Base-by-base conservation (phyloP, 2,329 filamentous ascomycete species). In the Waltergamsia citrina region DNA sequence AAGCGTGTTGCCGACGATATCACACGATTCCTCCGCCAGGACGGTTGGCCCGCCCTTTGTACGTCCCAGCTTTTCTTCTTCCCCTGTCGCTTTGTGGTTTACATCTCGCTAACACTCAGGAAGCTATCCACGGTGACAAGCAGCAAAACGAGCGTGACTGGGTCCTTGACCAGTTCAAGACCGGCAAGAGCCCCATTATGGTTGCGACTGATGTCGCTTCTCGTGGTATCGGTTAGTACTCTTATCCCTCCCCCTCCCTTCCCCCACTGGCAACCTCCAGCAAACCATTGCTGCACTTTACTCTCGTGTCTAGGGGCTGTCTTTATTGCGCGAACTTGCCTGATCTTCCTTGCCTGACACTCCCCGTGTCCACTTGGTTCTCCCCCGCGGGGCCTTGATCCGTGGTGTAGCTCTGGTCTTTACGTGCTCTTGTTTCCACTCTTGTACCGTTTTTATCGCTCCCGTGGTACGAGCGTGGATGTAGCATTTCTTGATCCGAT, bases 181-280 rank as follows among this genome's bases (percentile, higher is more conserved):
- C 85, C 46, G 88, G 87, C 67, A 95, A 96, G 74, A 94, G 87
- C 69, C 92, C 92, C 59, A 94, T 98, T 78, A 94, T 98, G 88
- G 92, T 98, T 69, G 92, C 92, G 68, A 98, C 92, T 47, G 92
- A 96, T 58, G 92, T 98, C 67, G 92, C 92, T 68, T 96, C 92
- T 59, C 92, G 92, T 88, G 92, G 92, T 86, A 95, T 98, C 69
- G 92, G 92, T 95, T 93, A 94, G 87, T 90, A 83, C 77, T 62
- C 54, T 53, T 53, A 51, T 45, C 42, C 43, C 49, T 51, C 47
- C 45, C 39, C 39, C 32, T 42, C 47, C 59, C 53, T 54, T 18
- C 43, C 42, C 43, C 50, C 50, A n/a, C n/a, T 57, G 60, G 65
- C 71, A 69, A 69, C 64, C 65, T 69, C 68, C 69, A 71, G 74